phyloP scores from a whole-genome alignment of 164 flowering plant species.

The Magnolia officinalis region DNA sequence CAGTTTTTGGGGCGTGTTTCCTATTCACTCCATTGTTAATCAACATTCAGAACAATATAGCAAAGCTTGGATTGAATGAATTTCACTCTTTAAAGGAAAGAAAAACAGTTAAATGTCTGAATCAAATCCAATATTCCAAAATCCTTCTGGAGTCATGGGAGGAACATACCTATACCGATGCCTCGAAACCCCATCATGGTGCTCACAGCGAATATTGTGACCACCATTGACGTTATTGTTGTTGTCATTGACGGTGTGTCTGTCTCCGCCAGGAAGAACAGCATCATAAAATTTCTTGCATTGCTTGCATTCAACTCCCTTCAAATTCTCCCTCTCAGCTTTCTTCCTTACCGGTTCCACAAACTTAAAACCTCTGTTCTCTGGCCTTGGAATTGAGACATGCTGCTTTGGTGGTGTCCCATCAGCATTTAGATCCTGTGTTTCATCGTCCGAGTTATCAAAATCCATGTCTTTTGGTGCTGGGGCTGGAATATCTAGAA shows the following conservation, averaged over 20 bases:
- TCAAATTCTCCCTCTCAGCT: conserved; percentile 70
- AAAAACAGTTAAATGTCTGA: conserved; percentile 39
- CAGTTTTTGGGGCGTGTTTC: too few species aligned
- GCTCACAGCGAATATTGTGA: conserved; percentile 63
- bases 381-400: conserved; percentile 25
- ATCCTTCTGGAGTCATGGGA: conserved; percentile 95
- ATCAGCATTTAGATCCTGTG: conserved; percentile 53
- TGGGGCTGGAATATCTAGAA: conserved; percentile 25
- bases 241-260: conserved; percentile 15
- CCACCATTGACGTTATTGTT: conserved; percentile 18
- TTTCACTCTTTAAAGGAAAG: background rate
- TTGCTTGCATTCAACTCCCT: conserved; percentile 89
- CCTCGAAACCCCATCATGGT: conserved; percentile 91
- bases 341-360: conserved; percentile 86
- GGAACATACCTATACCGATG: conserved; percentile 85
- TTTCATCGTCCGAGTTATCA: conserved; percentile 67
- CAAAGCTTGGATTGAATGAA: background rate
- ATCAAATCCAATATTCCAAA: conserved; percentile 99
- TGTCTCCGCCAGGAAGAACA: conserved; percentile 42
- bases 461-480: conserved; percentile 28
- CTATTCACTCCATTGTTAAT: too few species aligned
- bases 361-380: conserved; percentile 50
- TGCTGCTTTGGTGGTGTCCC: conserved; percentile 28
- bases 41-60: background rate
- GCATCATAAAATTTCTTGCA: conserved; percentile 97